phyloP scores from a whole-genome alignment of 2,329 filamentous ascomycete genomes.

The Apiospora sp. region DNA sequence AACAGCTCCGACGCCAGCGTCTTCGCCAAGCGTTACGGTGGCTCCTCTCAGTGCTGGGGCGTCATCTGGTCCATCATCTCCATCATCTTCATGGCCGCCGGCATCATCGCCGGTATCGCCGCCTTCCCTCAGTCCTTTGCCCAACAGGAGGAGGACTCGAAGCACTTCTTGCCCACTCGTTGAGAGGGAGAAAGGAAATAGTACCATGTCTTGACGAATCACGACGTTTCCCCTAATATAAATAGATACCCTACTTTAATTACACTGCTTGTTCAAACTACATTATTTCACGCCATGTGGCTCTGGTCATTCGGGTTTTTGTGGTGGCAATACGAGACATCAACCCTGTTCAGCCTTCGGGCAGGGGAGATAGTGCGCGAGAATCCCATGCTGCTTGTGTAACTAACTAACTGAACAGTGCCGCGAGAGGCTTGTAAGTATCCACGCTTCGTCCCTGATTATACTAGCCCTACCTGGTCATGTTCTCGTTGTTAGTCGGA shows the following conservation, averaged over 20 bases:
- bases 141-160: constrained; percentile 73
- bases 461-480: not conserved
- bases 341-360: not conserved
- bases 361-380: too few species aligned
- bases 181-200: not conserved
- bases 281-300: not conserved
- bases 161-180: constrained; percentile 66
- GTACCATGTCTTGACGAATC: constrained; percentile 5
- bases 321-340: not conserved
- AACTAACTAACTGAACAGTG: not conserved
- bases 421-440: not conserved
- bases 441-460: not conserved
- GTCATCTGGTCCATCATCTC: constrained; percentile 80
- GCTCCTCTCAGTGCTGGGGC: constrained; percentile 83
- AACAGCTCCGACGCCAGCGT: constrained; percentile 82
- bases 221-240: constrained; percentile 4
- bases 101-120: constrained; percentile 78
- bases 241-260: constrained; percentile 18
- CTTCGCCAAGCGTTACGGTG: constrained; percentile 80
- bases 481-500: not conserved
- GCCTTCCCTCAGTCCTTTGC: constrained; percentile 76
- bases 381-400: not conserved
- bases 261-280: not conserved
- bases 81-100: constrained; percentile 73
- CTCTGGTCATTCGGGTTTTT: not conserved